A percentile compares a stretch with the other conserved stretches of the same genome.
Conservation (phyloP, 2,329 filamentous ascomycete species). For the Juglanconis juglandina region DNA sequence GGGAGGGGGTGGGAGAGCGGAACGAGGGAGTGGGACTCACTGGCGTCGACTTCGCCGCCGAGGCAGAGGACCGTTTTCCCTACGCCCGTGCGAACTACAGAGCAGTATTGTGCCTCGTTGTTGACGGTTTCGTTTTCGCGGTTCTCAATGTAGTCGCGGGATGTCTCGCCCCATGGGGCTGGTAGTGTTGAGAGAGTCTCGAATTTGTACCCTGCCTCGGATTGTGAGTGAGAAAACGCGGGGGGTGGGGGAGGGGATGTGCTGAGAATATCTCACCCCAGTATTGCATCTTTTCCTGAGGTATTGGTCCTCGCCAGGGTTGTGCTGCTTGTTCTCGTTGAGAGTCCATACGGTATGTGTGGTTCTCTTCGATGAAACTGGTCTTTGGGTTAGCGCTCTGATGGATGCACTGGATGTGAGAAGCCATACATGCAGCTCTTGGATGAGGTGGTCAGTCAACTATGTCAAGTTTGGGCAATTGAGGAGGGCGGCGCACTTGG, state of each 20-base stretch:
- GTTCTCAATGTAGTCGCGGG: conserved; percentile 73
- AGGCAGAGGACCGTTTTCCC: conserved; percentile 72
- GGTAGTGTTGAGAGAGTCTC: conserved; percentile 80
- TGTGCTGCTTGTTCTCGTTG: conserved; percentile 55
- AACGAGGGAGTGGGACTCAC: conserved; percentile 42
- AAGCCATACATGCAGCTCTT: conserved; percentile 54
- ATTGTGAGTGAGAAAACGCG: neutral
- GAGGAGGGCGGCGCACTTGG: conserved; percentile 57
- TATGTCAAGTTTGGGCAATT: conserved; percentile 18
- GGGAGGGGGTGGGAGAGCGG: neutral
- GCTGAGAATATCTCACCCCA: conserved; percentile 63
- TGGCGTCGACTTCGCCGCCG: conserved; percentile 89
- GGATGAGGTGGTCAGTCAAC: conserved; percentile 14
- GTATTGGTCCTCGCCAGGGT: conserved; percentile 36
- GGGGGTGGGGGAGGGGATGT: neutral
- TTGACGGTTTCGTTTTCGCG: conserved; percentile 71
- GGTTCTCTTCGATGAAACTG: conserved; percentile 92
- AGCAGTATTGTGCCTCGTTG: conserved; percentile 94
- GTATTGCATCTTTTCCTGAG: conserved; percentile 82
- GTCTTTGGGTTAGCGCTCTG: conserved; percentile 15
- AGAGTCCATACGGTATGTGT: conserved; percentile 65
- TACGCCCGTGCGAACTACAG: conserved; percentile 83
- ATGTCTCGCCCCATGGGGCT: conserved; percentile 67
- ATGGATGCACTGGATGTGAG: neutral
- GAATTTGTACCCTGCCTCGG: conserved; percentile 81